Base-by-base conservation (phyloP, 2,329 filamentous ascomycete species). In the Penicillium oxalicum region DNA sequence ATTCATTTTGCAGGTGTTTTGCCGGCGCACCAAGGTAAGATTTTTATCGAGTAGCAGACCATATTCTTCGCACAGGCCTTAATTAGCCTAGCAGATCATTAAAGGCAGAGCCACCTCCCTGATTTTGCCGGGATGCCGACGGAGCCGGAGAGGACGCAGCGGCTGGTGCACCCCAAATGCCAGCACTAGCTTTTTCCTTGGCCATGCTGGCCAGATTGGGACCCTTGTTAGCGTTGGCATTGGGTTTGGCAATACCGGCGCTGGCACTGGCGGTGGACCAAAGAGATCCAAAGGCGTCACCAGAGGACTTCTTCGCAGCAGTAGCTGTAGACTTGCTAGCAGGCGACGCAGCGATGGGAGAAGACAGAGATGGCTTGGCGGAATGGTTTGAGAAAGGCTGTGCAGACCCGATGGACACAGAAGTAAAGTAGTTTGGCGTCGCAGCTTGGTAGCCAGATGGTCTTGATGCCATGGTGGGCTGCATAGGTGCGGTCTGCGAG, bases 151-250 rank as follows among this genome's bases (percentile, higher is more conserved):
- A 80, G 74, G 51, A 76, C 71, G 62, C 77, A 69, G 62, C 70
- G 72, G 82, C 76, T 12, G 86, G 78, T 0, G 87, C 80, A 13
- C 91, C 93, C 90, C 94, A 98, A 55, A 98, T 88, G 6, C 91
- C 90, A 12, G 91, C 90, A 60, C 84, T 90, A 50, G 90, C 93
- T 78, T 97, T 96, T 72, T 96, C 90, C 76, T 96, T 96, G n/a
- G 91, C 91, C 70, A 98, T 82, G 68, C 95, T 91, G 28, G 90
- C 91, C 72, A 98, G 80, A 47, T 91, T 91, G 44, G 89, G 84
- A 0, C 86, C 86, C 50, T 83, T 78, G 46, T 77, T 74, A 8
- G 74, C 76, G 9, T 78, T 75, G 2, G 83, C 79, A 51, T 71
- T 77, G 1, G 78, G 71, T 73, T 93, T 94, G 75, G 90, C 90